A percentile compares a stretch with the other conserved stretches of the same genome.
Evolutionary conservation across 257 asterid species (phyloP).

Genomic region (Linaria vulgaris): DNA sequence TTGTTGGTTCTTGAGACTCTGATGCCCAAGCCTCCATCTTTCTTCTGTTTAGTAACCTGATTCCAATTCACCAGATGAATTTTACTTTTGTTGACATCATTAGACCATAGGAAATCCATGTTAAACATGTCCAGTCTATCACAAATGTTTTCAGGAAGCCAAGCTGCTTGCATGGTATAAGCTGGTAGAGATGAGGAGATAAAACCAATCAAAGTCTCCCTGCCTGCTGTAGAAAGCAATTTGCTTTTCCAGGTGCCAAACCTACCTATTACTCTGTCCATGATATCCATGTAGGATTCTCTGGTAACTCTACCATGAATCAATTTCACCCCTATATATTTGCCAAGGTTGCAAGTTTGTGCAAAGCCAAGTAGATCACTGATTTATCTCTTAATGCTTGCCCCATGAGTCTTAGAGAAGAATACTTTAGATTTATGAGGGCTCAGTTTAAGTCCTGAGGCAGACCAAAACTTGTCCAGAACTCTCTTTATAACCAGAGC

Average conservation of each 20-base stretch:
- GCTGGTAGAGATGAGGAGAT: not conserved
- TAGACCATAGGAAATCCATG: not conserved
- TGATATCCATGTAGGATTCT: no score
- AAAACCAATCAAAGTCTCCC: not conserved
- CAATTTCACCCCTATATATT: no score
- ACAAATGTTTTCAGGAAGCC: not conserved
- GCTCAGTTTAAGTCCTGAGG: not conserved
- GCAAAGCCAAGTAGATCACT: not conserved
- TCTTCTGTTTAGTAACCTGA: no score
- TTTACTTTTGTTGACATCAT: no score
- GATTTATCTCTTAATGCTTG: not conserved
- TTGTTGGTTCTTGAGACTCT: no score
- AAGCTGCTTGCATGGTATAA: not conserved
- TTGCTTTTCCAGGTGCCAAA: no score
- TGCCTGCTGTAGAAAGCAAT: not conserved
- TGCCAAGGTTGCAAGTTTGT: not conserved
- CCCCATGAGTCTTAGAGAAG: not conserved
- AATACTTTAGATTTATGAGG: not conserved
- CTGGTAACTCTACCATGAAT: no score
- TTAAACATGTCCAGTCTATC: not conserved
- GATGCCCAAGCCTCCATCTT: no score
- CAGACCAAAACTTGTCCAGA: not conserved
- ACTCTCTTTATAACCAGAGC: no score
- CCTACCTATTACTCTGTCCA: no score
- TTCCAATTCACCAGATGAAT: no score